Conservation (phyloP, 495 filamentous ascomycete genomes). For the Hypoxylon fragiforme region DNA sequence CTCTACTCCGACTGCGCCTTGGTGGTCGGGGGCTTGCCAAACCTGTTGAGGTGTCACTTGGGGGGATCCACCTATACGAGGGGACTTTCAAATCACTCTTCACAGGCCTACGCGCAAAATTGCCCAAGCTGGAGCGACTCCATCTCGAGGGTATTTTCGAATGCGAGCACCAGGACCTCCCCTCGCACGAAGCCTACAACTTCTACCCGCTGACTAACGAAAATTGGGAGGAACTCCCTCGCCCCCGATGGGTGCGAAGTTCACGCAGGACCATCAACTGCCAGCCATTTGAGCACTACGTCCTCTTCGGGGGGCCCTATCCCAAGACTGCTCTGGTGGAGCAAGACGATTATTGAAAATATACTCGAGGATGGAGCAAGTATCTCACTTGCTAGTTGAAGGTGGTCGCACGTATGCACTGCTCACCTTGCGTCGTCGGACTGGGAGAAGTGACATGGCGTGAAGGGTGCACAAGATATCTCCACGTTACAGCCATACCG, state of each 20-base stretch:
- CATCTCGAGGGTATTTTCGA: conserved; percentile 53
- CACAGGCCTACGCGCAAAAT: conserved; percentile 39
- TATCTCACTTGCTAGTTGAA: too few relatives aligned
- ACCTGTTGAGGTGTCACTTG: conserved; percentile 43
- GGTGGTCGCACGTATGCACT: too few relatives aligned
- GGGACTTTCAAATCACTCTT: conserved; percentile 49
- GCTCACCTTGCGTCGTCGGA: too few relatives aligned
- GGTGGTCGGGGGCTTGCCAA: conserved; percentile 50
- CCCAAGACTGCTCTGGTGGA: conserved; percentile 29
- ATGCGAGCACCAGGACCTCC: conserved; percentile 42
- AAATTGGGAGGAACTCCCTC: conserved; percentile 41
- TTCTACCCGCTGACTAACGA: conserved; percentile 50
- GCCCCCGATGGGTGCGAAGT: conserved; percentile 28
- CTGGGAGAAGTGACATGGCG: conserved; percentile 4
- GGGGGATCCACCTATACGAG: conserved; percentile 50
- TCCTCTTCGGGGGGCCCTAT: conserved; percentile 46
- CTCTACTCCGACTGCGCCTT: conserved; percentile 46
- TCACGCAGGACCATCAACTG: conserved; percentile 46
- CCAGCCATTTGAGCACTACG: conserved; percentile 45
- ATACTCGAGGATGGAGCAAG: too few relatives aligned
- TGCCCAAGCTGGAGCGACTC: conserved; percentile 44
- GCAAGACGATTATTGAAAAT: conserved; percentile 22
- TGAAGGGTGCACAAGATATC: conserved; percentile 17
- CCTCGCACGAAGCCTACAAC: conserved; percentile 47
- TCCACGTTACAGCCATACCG: conserved; percentile 6